Percentiles rank a stretch among this genome's conserved stretches.
phyloP scores from a whole-genome alignment of 306 rosid genomes.

The Ammopiptanthus mongolicus region DNA sequence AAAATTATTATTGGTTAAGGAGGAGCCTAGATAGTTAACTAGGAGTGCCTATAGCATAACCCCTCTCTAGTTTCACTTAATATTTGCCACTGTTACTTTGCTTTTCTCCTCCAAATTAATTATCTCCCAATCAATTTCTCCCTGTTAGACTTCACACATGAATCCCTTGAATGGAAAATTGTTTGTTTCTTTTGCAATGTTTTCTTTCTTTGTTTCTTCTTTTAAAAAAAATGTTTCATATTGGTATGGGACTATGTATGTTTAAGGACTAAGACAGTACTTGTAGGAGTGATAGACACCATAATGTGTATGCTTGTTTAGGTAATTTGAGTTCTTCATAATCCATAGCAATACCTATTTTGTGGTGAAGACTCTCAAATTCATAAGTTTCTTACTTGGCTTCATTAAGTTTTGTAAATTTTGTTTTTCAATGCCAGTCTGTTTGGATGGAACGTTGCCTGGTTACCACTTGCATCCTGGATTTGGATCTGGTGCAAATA shows the following conservation, averaged over 20 bases:
- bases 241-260: background rate
- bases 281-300: background rate
- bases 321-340: background rate
- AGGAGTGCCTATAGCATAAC: no score
- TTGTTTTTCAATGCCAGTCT: slow-evolving; percentile 41
- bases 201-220: background rate
- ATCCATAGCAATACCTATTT: background rate
- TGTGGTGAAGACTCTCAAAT: background rate
- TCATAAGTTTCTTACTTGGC: background rate
- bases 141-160: background rate
- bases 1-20: no score
- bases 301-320: background rate
- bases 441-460: slow-evolving; percentile 90
- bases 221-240: background rate
- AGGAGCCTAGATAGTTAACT: no score
- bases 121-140: background rate
- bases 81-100: background rate
- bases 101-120: background rate
- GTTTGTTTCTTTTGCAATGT: background rate
- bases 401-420: slow-evolving; percentile 11
- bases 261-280: background rate
- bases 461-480: slow-evolving; percentile 84
- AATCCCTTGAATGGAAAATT: background rate
- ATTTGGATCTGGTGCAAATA: slow-evolving; percentile 64
- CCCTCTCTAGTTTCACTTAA: background rate